Evolutionary conservation across 2,329 filamentous ascomycete genomes (phyloP).

Genomic region (Neonectria coccinea): DNA sequence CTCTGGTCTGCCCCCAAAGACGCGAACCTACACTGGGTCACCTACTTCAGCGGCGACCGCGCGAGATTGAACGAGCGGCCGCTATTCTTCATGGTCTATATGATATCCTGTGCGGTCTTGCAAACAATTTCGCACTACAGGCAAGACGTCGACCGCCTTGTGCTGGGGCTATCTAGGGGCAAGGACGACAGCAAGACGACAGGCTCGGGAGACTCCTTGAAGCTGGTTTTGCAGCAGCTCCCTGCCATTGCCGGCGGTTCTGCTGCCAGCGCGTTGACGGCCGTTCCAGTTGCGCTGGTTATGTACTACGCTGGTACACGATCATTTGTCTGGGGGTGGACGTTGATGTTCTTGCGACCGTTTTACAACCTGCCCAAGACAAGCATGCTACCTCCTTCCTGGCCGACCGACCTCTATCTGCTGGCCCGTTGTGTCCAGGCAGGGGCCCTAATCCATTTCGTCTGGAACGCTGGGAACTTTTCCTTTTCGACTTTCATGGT

Average conservation of each 20-base stretch:
- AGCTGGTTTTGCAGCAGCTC: conserved; percentile 53
- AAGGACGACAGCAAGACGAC: conserved; percentile 43
- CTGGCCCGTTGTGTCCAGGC: conserved; percentile 69
- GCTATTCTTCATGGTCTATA: conserved; percentile 80
- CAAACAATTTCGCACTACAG: conserved; percentile 79
- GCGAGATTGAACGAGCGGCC: conserved; percentile 86
- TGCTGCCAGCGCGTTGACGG: conserved; percentile 54
- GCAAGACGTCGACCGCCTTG: conserved; percentile 77
- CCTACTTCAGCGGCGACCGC: conserved; percentile 76
- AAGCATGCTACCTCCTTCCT: conserved; percentile 69
- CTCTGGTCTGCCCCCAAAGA: conserved; percentile 74
- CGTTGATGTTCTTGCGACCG: conserved; percentile 76
- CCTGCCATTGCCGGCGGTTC: conserved; percentile 54
- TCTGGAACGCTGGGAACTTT: conserved; percentile 83
- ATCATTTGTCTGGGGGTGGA: conserved; percentile 73
- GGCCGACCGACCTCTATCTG: conserved; percentile 68
- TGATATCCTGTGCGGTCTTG: conserved; percentile 74
- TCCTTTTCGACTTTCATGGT: conserved; percentile 85
- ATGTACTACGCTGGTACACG: conserved; percentile 75
- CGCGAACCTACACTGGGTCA: conserved; percentile 78
- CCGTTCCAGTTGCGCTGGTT: conserved; percentile 61
- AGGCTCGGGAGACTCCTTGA: conserved; percentile 48
- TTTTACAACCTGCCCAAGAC: conserved; percentile 82
- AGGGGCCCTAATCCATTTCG: conserved; percentile 73
- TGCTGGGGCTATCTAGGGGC: conserved; percentile 46